Evolutionary conservation across 2,329 filamentous ascomycete species (phyloP), one percentile per base, ranked within the genome.

Genomic region (Fusarium pseudograminearum): DNA sequence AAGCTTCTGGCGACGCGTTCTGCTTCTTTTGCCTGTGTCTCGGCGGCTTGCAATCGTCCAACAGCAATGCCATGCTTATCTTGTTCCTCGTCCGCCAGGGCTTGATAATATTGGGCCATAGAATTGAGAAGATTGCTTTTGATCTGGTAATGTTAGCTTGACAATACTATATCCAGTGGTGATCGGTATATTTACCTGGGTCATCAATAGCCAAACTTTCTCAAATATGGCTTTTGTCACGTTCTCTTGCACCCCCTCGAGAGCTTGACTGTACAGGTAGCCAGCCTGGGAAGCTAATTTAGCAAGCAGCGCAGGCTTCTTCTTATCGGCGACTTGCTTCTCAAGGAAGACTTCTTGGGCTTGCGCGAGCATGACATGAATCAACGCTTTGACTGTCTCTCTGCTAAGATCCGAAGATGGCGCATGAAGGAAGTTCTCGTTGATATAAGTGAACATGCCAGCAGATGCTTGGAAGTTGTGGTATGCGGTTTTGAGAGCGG

Each of bases 401-500:
- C 96, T 86, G 78, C 94, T 98, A 48, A 99, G 82, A 77, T 99
- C 96, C n/a, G 93, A 94, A 11, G 94, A 98, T 1, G 97, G 96
- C 3, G 96, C 96, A 76, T 99, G 96, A 36, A 99, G 84, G 78
- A 99, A 99, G 82, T 99, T 99, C 82, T 99, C 96, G 81, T 99
- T 99, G 83, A 99, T 99, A 77, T 99, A 99, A 55, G 95, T 98
- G 80, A 98, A 99, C 96, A 99, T 99, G 83, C 96, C 96, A 12
- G 96, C 96, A 10, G 95, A 94, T 41, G 96, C 96, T 80, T 99
- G 96, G 83, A 98, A 98, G 22, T 94, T 98, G 80, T 99, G 95
- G 78, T 98, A 99, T 20, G 96, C 93, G 16, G 94, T 95, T 83
- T 99, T 99, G 78, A 98, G 87, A 34, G 95, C 95, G 8, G 92